These are phyloP conservation scores for Sutorius eximius DNA, from an alignment of 1,284 basidiomycete genomes.

Conservation along the genomic window DNA sequence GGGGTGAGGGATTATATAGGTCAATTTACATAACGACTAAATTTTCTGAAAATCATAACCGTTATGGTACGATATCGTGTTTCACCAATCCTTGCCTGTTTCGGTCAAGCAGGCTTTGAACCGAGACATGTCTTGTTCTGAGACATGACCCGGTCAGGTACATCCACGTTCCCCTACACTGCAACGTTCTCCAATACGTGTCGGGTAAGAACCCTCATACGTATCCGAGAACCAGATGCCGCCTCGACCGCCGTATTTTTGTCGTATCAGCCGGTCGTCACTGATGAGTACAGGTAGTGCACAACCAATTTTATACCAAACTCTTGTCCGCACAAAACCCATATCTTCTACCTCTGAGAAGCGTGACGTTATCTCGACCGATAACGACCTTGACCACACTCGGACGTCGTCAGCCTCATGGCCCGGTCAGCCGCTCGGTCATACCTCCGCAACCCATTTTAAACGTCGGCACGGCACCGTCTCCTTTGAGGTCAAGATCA, in stretches of 20 bases:
- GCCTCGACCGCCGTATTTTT: neutral
- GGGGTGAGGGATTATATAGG: slow-evolving; percentile 24
- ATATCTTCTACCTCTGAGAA: neutral
- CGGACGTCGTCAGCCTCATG: slow-evolving; percentile 11
- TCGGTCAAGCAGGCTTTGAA: neutral
- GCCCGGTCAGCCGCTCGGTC: slow-evolving; percentile 18
- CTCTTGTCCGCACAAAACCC: neutral
- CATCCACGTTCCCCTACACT: neutral
- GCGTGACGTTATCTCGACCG: neutral
- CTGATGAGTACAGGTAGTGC: neutral
- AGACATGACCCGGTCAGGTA: neutral
- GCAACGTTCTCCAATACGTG: slow-evolving; percentile 6
- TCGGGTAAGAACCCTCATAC: neutral
- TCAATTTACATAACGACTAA: slow-evolving; percentile 28
- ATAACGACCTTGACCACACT: neutral
- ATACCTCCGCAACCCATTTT: neutral
- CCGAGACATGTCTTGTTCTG: neutral
- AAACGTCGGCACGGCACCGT: neutral
- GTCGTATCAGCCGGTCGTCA: neutral
- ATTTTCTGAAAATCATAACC: slow-evolving; percentile 16
- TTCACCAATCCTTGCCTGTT: slow-evolving; percentile 20
- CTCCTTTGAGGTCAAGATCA: neutral
- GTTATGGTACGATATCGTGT: slow-evolving; percentile 35
- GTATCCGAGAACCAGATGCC: neutral
- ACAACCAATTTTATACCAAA: neutral